Evolutionary conservation across 1,284 basidiomycete species (phyloP).

Genomic region (Trichosporon sp.): DNA sequence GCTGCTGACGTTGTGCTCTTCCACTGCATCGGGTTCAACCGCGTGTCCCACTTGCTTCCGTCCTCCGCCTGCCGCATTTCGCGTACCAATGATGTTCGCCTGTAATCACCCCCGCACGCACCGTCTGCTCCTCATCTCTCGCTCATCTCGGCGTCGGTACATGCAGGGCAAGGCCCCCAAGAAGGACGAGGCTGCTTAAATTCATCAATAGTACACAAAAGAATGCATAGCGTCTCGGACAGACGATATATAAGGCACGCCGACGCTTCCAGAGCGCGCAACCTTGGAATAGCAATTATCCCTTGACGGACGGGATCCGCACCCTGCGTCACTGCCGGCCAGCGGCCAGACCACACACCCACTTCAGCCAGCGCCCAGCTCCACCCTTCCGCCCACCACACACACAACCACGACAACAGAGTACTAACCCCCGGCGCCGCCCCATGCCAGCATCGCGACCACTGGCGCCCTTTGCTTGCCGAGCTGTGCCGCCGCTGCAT

Average conservation of each 20-base stretch:
- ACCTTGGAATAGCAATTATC: background rate
- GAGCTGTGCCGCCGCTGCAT: slow-evolving; percentile 12
- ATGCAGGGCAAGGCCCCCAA: slow-evolving; percentile 32
- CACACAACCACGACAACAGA: background rate
- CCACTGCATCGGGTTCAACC: background rate
- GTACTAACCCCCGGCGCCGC: background rate
- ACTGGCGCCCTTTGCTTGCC: background rate
- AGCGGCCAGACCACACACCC: background rate
- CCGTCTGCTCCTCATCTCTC: background rate
- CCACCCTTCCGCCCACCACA: background rate
- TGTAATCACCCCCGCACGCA: slow-evolving; percentile 5
- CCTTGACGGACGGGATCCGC: background rate
- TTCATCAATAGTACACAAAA: slow-evolving; percentile 23
- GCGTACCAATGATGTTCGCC: slow-evolving; percentile 22
- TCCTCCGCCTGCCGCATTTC: background rate
- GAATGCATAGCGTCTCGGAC: slow-evolving; percentile 30
- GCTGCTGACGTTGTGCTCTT: slow-evolving; percentile 24
- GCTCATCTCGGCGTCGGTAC: slow-evolving; percentile 13
- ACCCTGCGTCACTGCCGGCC: background rate
- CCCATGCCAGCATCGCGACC: background rate
- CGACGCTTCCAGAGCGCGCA: too few relatives aligned
- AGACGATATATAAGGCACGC: background rate
- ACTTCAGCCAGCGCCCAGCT: background rate
- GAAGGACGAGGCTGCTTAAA: slow-evolving; percentile 22
- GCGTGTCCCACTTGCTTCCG: slow-evolving; percentile 16